A percentile compares a stretch with the other conserved stretches of the same genome.
These are phyloP conservation scores for Yamadazyma atmosphaerica DNA, from an alignment of 1,139 yeast species.

Conservation along the genomic window DNA sequence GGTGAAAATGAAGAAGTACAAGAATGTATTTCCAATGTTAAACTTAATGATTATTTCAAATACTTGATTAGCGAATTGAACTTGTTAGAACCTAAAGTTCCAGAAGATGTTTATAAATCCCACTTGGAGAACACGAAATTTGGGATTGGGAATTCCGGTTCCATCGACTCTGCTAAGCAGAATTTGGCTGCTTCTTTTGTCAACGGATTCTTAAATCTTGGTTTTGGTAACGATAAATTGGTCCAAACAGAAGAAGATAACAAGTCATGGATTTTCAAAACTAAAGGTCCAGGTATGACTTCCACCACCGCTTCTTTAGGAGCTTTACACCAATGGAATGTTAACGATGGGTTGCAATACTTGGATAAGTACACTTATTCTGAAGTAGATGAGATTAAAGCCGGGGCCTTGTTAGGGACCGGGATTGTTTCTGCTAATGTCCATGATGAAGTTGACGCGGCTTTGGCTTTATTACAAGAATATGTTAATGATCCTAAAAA, in stretches of 20 bases:
- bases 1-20: conserved; percentile 76
- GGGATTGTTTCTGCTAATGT: conserved; percentile 95
- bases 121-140: conserved; percentile 74
- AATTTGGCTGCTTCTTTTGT: conserved; percentile 95
- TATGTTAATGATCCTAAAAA: conserved; percentile 56
- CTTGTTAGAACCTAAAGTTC: conserved; percentile 84
- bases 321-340: conserved; percentile 88
- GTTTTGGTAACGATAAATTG: conserved; percentile 84
- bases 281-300: conserved; percentile 91
- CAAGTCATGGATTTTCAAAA: conserved; percentile 85
- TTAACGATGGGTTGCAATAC: conserved; percentile 83
- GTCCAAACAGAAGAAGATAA: conserved; percentile 73
- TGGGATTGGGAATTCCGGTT: conserved; percentile 57
- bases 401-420: conserved; percentile 95
- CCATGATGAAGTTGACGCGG: conserved; percentile 95
- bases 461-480: conserved; percentile 81
- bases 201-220: conserved; percentile 87
- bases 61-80: conserved; percentile 87
- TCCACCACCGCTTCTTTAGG: conserved; percentile 94
- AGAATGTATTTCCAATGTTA: conserved; percentile 80
- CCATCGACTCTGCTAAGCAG: conserved; percentile 93
- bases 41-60: conserved; percentile 74
- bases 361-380: conserved; percentile 89
- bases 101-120: conserved; percentile 92
- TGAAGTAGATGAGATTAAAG: conserved; percentile 82